These are phyloP conservation scores for Chlorokybus atmophyticus DNA, from an alignment of 139 green algal species.

Conservation along the genomic window DNA sequence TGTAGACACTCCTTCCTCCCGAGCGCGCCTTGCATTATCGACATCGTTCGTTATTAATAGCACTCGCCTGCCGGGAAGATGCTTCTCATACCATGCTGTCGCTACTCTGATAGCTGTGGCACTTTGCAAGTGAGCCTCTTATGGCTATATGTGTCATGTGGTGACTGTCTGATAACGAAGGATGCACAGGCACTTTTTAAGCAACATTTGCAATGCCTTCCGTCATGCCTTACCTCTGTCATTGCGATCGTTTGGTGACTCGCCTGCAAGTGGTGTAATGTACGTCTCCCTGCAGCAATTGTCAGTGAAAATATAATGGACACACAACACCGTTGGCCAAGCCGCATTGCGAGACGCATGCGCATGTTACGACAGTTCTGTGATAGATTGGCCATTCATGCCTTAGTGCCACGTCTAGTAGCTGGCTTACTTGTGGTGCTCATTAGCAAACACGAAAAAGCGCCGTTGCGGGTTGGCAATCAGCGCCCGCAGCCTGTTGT, in stretches of 20 bases:
- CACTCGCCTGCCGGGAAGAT: no score
- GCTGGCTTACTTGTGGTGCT: conserved; percentile 56
- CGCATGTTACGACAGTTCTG: no score
- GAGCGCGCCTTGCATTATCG: conserved; percentile 56
- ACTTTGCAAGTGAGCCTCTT: no score
- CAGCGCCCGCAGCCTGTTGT: conserved; percentile 63
- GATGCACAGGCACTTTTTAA: no score
- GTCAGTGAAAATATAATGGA: no score
- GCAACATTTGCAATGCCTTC: no score
- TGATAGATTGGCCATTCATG: no score
- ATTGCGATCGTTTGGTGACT: conserved; percentile 93
- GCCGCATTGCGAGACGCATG: no score
- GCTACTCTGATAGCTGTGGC: conserved; percentile 70
- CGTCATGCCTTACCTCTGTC: conserved; percentile 45
- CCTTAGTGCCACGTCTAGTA: no score
- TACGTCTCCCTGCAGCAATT: conserved; percentile 20
- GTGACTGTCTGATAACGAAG: no score
- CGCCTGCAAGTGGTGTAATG: conserved; percentile 34
- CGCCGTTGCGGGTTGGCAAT: conserved; percentile 36
- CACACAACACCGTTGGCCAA: no score
- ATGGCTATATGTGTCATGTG: no score
- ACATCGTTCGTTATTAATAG: conserved; percentile 80
- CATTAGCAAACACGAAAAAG: conserved; percentile 95
- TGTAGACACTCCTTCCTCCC: conserved; percentile 42
- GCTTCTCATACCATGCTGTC: conserved; percentile 54